Evolutionary conservation across 768 basidiomycete genomes (phyloP), one percentile per base, ranked within the genome.

Genomic region (Grammothele lineata): DNA sequence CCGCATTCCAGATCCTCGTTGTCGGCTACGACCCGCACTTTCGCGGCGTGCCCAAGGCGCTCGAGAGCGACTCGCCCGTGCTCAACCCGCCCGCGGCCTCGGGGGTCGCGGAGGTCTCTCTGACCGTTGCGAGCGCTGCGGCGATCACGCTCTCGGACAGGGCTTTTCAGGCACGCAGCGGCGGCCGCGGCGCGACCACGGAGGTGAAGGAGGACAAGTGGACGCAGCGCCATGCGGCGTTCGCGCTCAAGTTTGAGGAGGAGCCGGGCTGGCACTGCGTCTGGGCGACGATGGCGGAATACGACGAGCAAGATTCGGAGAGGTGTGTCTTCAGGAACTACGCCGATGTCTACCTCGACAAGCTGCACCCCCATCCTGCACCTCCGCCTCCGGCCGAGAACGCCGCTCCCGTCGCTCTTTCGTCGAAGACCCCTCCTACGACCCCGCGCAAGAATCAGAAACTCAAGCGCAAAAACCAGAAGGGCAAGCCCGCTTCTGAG

Each of bases 21-120:
- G 81, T 81, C 40, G 82, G 82, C 2, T 83, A 84, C 60, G 67
- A 80, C 53, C 81, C 82, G 1, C 49, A 64, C 12, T 70, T 76
- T 56, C 74, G 66, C 26, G 81, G 81, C 41, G 60, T 83, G 35
- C 80, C 81, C 9, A 83, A 82, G 62, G 66, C 66, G 34, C 69
- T 83, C 40, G 82, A 83, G 65, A 79, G 73, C 70, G 68, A 74
- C 54, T 61, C 67, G 32, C 61, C 68, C 0, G 60, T 75, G 38
- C 67, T 83, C 32, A 53, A 62, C 43, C 57, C 60, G 11, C 43
- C 49, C 36, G 56, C 55, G 5, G 18, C 24, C 12, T 36, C 36
- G 11, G 67, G 74, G 32, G 54, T 61, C 25, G 47, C 43, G 11
- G 60, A 59, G 33, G 57, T 60, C 27, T 43, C 49, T n/a, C 67